phyloP scores from a whole-genome alignment of 2,329 filamentous ascomycete genomes.

The Samsoniella hepiali region DNA sequence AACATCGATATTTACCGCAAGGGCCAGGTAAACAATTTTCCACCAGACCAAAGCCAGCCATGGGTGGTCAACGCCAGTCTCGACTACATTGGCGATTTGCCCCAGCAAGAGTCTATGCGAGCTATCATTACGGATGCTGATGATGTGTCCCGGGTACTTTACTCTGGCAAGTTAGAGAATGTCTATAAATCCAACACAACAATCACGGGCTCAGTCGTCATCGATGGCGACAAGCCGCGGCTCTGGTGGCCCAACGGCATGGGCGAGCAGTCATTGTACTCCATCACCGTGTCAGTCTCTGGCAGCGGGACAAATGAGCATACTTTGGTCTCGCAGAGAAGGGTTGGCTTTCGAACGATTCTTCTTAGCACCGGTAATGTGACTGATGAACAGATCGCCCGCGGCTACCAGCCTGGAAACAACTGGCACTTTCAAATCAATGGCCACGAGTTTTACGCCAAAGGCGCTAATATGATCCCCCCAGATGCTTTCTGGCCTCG shows the following conservation, averaged over 20 bases:
- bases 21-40: slow-evolving; percentile 56
- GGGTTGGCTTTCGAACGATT: slow-evolving; percentile 61
- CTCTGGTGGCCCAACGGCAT: slow-evolving; percentile 61
- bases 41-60: slow-evolving; percentile 52
- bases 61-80: slow-evolving; percentile 62
- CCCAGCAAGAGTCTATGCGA: slow-evolving; percentile 38
- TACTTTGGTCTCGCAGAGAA: slow-evolving; percentile 45
- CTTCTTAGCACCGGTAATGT: slow-evolving; percentile 55
- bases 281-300: slow-evolving; percentile 41
- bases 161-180: slow-evolving; percentile 34
- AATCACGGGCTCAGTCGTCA: slow-evolving; percentile 46
- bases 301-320: not conserved
- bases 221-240: slow-evolving; percentile 44
- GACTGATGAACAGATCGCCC: slow-evolving; percentile 45
- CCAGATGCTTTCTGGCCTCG: slow-evolving; percentile 61
- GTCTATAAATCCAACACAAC: slow-evolving; percentile 39
- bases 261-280: slow-evolving; percentile 56
- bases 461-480: slow-evolving; percentile 62
- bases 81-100: slow-evolving; percentile 52
- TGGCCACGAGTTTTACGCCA: slow-evolving; percentile 60
- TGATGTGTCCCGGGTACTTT: slow-evolving; percentile 28
- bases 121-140: slow-evolving; percentile 44
- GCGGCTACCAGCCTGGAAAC: slow-evolving; percentile 42
- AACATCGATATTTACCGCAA: slow-evolving; percentile 56
- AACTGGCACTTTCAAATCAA: slow-evolving; percentile 66